Base-by-base conservation (phyloP, 208 protist species). In the Angomonas desouzai region DNA sequence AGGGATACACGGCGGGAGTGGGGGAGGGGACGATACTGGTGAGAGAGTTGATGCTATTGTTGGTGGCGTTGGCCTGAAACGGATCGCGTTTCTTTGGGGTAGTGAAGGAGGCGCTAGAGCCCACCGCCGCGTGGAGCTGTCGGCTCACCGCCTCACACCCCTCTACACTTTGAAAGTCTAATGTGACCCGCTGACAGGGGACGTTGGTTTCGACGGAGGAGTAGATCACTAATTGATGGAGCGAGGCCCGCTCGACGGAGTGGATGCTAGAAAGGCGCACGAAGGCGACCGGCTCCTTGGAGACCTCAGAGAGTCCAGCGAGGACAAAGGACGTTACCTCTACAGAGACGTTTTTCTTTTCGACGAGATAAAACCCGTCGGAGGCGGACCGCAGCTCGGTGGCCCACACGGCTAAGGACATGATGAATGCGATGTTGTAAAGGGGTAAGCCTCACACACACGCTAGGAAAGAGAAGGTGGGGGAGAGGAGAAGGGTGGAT, bases 291-390 rank as follows among this genome's bases (percentile, higher is more conserved):
- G 45, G 45, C 45, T 51, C 45, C 6, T 51, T 51, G 9, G 45
- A 27, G 9, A 27, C 6, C 45, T 51, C 45, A 4, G 45, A 51
- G 10, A 51, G 6, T 3, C 45, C 45, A 3, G 45, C 45, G 18
- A 51, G 20, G 6, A 51, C 45, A 23, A 51, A 51, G 18, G 45
- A 51, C 6, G 45, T 51, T 23, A 51, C 45, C 45, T 51, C 9
- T 4, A 51, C 45, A 6, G 3, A 9, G 9, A 51, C 45, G 20
- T 3, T 51, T 23, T 51, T 13, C 45, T 13, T 27, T 27, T 51
- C 45, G 9, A 51, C 20, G 3, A 23, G 18, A 27, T 23, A 27
- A 51, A 51, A 51, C 9, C 20, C 45, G n/a, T 51, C 45, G 6
- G 18, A 22, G 20, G 9, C 45, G 45, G 45, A 51, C 45, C 20